These are phyloP conservation scores for Blumeriella jaapii DNA, from an alignment of 2,329 filamentous ascomycete genomes.

Conservation along the genomic window DNA sequence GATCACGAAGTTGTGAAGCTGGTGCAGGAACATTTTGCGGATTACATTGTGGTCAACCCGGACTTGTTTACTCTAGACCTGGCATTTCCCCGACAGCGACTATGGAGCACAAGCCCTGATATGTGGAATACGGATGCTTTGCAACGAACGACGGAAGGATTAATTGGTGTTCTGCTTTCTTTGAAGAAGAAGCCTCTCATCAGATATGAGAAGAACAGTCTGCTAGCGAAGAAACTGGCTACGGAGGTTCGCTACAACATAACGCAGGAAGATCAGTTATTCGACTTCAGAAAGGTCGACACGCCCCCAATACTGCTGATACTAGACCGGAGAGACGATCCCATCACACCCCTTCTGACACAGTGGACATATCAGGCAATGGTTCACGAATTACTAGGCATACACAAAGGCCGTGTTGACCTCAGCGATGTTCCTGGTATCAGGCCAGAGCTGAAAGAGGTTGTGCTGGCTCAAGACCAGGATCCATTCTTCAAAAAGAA, in stretches of 20 bases:
- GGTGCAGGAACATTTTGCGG: conserved; percentile 92
- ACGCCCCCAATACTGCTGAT: conserved; percentile 88
- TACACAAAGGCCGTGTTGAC: conserved; percentile 89
- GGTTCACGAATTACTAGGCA: conserved; percentile 92
- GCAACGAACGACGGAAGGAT: conserved; percentile 75
- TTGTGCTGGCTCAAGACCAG: conserved; percentile 91
- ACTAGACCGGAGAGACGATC: conserved; percentile 84
- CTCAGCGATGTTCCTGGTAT: conserved; percentile 75
- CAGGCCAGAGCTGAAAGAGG: conserved; percentile 78
- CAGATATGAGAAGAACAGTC: conserved; percentile 82
- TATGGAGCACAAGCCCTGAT: conserved; percentile 77
- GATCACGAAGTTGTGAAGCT: conserved; percentile 93
- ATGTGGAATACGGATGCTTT: conserved; percentile 84
- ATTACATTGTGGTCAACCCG: conserved; percentile 89
- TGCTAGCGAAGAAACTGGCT: conserved; percentile 83
- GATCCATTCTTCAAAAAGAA: conserved; percentile 99
- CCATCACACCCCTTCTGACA: conserved; percentile 83
- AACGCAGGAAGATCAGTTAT: conserved; percentile 90
- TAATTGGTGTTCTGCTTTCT: conserved; percentile 72
- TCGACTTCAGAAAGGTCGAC: conserved; percentile 91
- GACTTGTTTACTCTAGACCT: conserved; percentile 80
- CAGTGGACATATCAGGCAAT: conserved; percentile 99
- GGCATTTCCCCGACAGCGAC: conserved; percentile 56
- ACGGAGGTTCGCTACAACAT: conserved; percentile 87
- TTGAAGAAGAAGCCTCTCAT: conserved; percentile 96